Percentiles rank a stretch among this genome's conserved stretches.
phyloP scores from a whole-genome alignment of 179 eudicot species.

The Silene vulgaris region DNA sequence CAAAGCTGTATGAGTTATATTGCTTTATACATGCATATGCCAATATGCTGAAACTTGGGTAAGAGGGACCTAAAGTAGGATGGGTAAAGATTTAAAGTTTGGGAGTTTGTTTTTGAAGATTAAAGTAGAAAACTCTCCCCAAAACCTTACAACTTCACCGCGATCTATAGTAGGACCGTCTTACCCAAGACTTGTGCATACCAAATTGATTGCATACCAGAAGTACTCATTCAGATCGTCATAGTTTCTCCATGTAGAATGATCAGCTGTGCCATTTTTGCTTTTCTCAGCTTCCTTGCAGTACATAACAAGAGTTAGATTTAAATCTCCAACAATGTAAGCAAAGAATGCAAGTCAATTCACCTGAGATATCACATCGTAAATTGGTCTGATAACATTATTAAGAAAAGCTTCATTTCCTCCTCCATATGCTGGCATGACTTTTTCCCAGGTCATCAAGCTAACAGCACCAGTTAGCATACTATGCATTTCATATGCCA shows the following conservation, averaged over 20 bases:
- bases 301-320: conserved; percentile 25
- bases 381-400: conserved; percentile 60
- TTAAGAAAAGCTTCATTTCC: conserved; percentile 64
- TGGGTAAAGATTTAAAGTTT: conserved; percentile 1
- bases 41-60: neutral
- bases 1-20: neutral
- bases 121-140: neutral
- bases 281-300: conserved; percentile 83
- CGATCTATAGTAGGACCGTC: conserved; percentile 3
- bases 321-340: neutral
- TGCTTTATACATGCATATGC: neutral
- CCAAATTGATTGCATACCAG: conserved; percentile 45
- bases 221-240: conserved; percentile 92
- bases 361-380: conserved; percentile 67
- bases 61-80: neutral
- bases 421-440: conserved; percentile 84
- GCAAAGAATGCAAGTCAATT: conserved; percentile 15
- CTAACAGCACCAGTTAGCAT: conserved; percentile 75
- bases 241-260: conserved; percentile 97
- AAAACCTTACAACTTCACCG: neutral
- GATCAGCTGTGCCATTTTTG: conserved; percentile 71
- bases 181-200: neutral
- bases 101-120: neutral
- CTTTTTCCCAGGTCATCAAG: conserved; percentile 67
- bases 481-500: conserved; percentile 89